Conservation (phyloP, 2,329 filamentous ascomycete genomes). For the Biscogniauxia mediterranea region DNA sequence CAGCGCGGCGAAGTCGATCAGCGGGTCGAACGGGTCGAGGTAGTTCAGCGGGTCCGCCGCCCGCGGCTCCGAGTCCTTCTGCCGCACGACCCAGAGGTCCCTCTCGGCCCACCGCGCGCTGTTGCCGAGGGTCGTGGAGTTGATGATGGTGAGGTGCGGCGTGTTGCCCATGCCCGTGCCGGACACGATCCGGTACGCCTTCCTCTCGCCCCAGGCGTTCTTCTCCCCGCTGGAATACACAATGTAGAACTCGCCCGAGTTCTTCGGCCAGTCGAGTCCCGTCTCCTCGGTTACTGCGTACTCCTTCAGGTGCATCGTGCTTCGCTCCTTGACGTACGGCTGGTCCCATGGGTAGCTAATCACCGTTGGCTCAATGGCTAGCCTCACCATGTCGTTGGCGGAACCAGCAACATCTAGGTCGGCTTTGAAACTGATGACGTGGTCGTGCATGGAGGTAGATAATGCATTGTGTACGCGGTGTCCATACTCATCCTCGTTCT, state of each 20-base stretch:
- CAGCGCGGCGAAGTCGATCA: slow-evolving; percentile 41
- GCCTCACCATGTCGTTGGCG: slow-evolving; percentile 30
- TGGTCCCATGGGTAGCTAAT: slow-evolving; percentile 13
- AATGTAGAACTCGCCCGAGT: slow-evolving; percentile 37
- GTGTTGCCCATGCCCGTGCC: slow-evolving; percentile 34
- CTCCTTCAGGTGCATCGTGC: slow-evolving; percentile 37
- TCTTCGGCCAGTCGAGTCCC: slow-evolving; percentile 35
- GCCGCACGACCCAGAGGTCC: slow-evolving; percentile 7
- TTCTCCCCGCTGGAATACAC: slow-evolving; percentile 36
- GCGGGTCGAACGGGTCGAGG: slow-evolving; percentile 35
- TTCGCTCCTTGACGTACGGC: slow-evolving; percentile 21
- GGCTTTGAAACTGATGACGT: slow-evolving; percentile 37
- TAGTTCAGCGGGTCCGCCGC: slow-evolving; percentile 38
- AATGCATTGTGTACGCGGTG: slow-evolving; percentile 34
- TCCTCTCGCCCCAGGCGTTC: slow-evolving; percentile 40
- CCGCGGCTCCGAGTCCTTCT: slow-evolving; percentile 33
- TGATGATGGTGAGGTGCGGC: slow-evolving; percentile 13
- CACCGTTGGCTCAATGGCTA: slow-evolving; percentile 17
- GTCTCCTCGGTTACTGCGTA: slow-evolving; percentile 26
- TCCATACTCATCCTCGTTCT: slow-evolving; percentile 32
- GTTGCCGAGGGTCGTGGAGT: slow-evolving; percentile 1
- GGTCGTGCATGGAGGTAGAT: slow-evolving; percentile 36
- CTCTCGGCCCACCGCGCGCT: slow-evolving; percentile 6
- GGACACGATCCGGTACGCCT: slow-evolving; percentile 38
- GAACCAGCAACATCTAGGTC: slow-evolving; percentile 35